Percentiles rank a stretch among this genome's conserved stretches.
Conservation (phyloP, 1,284 basidiomycete genomes). For the Moesziomyces aphidis region DNA sequence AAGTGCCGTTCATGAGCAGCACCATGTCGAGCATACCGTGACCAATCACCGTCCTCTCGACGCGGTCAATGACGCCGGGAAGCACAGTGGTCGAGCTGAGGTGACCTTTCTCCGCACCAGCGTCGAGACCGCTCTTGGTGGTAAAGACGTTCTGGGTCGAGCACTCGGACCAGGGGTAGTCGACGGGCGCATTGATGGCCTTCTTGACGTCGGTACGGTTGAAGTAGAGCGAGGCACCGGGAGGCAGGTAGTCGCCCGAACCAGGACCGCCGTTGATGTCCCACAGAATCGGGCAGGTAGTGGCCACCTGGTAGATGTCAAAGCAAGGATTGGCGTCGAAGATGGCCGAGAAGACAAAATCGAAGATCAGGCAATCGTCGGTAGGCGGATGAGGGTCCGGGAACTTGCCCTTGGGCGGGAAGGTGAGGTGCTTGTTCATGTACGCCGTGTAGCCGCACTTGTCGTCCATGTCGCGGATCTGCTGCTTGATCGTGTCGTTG, state of each 20-base stretch:
- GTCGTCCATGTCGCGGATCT: slow-evolving; percentile 37
- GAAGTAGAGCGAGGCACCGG: slow-evolving; percentile 30
- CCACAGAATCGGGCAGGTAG: slow-evolving; percentile 38
- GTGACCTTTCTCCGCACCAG: slow-evolving; percentile 18
- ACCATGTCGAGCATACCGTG: slow-evolving; percentile 60
- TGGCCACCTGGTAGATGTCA: slow-evolving; percentile 42
- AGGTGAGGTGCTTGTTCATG: slow-evolving; percentile 55
- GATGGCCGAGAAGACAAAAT: slow-evolving; percentile 20
- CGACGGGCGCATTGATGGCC: slow-evolving; percentile 52
- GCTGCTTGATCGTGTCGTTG: slow-evolving; percentile 34
- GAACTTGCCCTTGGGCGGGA: slow-evolving; percentile 58
- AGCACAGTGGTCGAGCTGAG: slow-evolving; percentile 41
- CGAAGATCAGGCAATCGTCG: slow-evolving; percentile 34
- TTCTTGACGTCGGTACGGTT: slow-evolving; percentile 57
- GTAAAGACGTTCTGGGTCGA: slow-evolving; percentile 41
- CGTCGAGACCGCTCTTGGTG: slow-evolving; percentile 27
- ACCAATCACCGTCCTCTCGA: slow-evolving; percentile 52
- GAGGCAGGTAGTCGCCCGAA: slow-evolving; percentile 21
- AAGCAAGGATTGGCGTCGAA: slow-evolving; percentile 52
- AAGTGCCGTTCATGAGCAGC: slow-evolving; percentile 55
- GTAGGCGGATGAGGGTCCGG: slow-evolving; percentile 29
- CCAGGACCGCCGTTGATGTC: slow-evolving; percentile 33
- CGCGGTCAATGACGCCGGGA: slow-evolving; percentile 54
- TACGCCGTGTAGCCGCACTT: slow-evolving; percentile 54
- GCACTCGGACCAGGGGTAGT: slow-evolving; percentile 50